Conservation (phyloP, 768 basidiomycete genomes). For the Rhodosporidiobolus odoratus region DNA sequence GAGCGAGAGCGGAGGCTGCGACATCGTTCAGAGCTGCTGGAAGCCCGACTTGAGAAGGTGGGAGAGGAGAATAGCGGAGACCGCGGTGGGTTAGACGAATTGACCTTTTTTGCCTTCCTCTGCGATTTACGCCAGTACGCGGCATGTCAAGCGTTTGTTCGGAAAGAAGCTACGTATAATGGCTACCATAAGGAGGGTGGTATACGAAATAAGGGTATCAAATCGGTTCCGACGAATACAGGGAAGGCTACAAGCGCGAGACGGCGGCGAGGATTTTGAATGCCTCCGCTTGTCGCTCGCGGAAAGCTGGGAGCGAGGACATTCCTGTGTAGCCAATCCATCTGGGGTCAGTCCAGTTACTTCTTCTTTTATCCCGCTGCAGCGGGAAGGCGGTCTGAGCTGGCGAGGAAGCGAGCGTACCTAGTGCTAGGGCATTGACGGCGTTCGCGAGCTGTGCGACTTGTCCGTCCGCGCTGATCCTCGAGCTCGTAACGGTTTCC, state of each 20-base stretch:
- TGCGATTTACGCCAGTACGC: no score
- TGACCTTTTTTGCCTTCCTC: no score
- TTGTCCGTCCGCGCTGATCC: constrained; percentile 50
- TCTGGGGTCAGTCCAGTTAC: neutral
- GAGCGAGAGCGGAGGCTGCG: neutral
- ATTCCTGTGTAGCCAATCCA: constrained; percentile 47
- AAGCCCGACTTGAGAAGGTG: no score
- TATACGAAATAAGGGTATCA: neutral
- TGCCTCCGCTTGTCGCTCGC: constrained; percentile 43
- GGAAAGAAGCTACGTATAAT: no score
- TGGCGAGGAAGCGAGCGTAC: neutral
- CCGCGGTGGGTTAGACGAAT: no score
- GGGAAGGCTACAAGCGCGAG: neutral
- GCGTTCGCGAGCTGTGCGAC: constrained; percentile 70
- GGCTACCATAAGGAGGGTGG: neutral
- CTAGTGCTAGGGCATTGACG: constrained; percentile 66
- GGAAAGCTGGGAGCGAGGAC: constrained; percentile 66
- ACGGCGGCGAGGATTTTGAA: constrained; percentile 41
- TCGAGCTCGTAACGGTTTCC: constrained; percentile 44
- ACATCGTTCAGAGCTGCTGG: no score
- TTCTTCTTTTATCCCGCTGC: neutral
- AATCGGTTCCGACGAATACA: no score
- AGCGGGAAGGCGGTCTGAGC: neutral
- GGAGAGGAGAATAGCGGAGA: no score
- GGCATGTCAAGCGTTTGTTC: no score